These are phyloP conservation scores for barrel medic (Medicago truncatula) DNA, from an alignment of 306 rosid genomes.

Conservation along the genomic window DNA sequence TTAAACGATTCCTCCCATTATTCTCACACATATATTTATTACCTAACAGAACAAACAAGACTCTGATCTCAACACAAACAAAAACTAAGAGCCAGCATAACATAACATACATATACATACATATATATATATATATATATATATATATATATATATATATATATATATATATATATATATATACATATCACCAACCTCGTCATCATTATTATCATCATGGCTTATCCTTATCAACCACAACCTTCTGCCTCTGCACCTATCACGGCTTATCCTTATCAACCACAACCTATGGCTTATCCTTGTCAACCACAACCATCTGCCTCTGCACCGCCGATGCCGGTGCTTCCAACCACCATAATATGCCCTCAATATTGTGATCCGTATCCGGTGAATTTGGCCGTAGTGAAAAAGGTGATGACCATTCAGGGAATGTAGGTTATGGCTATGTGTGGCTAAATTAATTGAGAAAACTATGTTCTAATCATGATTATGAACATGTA, in stretches of 20 bases:
- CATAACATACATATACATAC: too few relatives aligned
- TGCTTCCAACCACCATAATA: conserved; percentile 31
- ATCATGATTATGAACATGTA: too few relatives aligned
- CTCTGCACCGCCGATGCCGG: background rate
- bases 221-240: conserved; percentile 20
- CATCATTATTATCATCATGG: conserved; percentile 25
- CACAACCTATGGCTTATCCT: too few relatives aligned
- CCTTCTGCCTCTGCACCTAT: too few relatives aligned
- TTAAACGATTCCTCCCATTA: background rate
- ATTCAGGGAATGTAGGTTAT: background rate
- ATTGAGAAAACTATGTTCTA: too few relatives aligned
- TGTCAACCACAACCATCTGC: too few relatives aligned
- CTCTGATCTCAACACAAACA: background rate
- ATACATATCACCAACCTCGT: too few relatives aligned
- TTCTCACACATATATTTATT: background rate
- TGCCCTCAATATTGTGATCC: conserved; percentile 54
- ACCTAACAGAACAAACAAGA: background rate
- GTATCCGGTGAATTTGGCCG: conserved; percentile 45
- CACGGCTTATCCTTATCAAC: too few relatives aligned
- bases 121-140: too few relatives aligned
- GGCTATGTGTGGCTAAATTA: too few relatives aligned
- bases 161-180: too few relatives aligned
- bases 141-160: too few relatives aligned
- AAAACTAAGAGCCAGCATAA: background rate
- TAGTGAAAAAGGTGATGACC: conserved; percentile 50